Conservation (phyloP, 2,329 filamentous ascomycete genomes). For the Beauveria brongniartii region DNA sequence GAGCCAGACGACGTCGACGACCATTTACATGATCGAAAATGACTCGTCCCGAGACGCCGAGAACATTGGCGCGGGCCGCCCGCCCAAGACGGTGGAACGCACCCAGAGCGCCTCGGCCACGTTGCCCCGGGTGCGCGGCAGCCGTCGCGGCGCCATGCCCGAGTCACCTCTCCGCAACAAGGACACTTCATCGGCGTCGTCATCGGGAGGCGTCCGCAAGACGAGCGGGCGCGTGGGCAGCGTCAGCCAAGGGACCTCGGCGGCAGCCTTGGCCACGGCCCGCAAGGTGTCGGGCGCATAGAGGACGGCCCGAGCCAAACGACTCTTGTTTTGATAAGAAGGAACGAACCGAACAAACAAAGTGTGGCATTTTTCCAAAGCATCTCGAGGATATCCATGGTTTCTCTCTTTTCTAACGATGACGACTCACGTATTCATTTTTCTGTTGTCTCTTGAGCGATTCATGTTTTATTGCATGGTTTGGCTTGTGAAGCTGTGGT, state of each 20-base stretch:
- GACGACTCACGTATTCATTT: slow-evolving; percentile 31
- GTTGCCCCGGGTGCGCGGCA: slow-evolving; percentile 54
- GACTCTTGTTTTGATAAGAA: slow-evolving; percentile 10
- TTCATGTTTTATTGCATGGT: slow-evolving; percentile 31
- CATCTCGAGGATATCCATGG: not conserved
- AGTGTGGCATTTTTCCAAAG: slow-evolving; percentile 13
- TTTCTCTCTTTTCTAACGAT: slow-evolving; percentile 27
- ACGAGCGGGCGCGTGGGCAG: slow-evolving; percentile 59
- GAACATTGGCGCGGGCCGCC: slow-evolving; percentile 55
- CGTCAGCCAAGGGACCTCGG: slow-evolving; percentile 36
- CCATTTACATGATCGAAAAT: slow-evolving; percentile 54
- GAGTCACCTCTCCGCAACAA: slow-evolving; percentile 44
- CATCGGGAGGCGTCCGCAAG: slow-evolving; percentile 48
- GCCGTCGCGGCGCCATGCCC: slow-evolving; percentile 42
- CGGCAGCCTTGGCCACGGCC: slow-evolving; percentile 34
- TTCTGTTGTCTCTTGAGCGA: slow-evolving; percentile 20
- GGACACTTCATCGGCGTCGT: slow-evolving; percentile 27
- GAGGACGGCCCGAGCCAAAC: slow-evolving; percentile 18
- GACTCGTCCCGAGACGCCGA: slow-evolving; percentile 63
- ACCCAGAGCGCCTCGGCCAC: slow-evolving; percentile 46
- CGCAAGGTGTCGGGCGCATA: slow-evolving; percentile 46
- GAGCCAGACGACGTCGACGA: slow-evolving; percentile 66
- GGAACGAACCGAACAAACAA: not conserved
- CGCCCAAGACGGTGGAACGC: slow-evolving; percentile 51
- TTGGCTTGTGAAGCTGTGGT: slow-evolving; percentile 28